These are phyloP conservation scores for Haplosporangium gracile DNA, from an alignment of 192 early-diverging fungal genomes.

Conservation along the genomic window DNA sequence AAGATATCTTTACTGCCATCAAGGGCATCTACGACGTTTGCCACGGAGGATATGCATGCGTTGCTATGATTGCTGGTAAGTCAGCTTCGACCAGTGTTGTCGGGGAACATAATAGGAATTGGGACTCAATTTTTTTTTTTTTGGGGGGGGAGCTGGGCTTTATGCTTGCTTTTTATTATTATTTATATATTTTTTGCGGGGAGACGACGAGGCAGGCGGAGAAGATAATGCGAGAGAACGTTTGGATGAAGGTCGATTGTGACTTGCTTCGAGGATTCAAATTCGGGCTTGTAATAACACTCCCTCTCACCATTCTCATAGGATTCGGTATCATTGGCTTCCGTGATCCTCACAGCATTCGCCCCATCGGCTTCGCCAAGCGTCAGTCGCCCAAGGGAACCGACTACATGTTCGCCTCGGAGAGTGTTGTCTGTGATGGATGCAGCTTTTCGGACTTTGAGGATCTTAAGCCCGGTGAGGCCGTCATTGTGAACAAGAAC, in stretches of 20 bases:
- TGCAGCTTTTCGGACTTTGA: constrained; percentile 91
- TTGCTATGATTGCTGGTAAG: constrained; percentile 95
- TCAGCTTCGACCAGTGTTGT: not conserved
- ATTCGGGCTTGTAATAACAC: not conserved
- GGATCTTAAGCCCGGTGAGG: constrained; percentile 95
- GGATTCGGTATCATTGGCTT: constrained; percentile 95
- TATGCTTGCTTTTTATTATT: not conserved
- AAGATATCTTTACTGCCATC: constrained; percentile 97
- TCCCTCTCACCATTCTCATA: constrained; percentile 6
- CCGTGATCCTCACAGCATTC: constrained; percentile 97
- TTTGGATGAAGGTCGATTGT: not conserved
- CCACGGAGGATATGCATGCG: constrained; percentile 94
- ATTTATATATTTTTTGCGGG: not conserved
- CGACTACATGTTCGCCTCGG: constrained; percentile 99
- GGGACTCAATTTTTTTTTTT: not conserved
- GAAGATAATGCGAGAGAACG: not conserved
- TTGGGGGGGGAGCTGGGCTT: no score
- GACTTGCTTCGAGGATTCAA: not conserved
- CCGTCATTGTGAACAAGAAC: constrained; percentile 90
- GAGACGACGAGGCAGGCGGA: not conserved
- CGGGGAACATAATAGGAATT: not conserved
- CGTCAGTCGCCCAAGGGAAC: constrained; percentile 76
- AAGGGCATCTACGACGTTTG: constrained; percentile 86
- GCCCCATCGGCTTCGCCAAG: constrained; percentile 94
- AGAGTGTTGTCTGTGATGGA: constrained; percentile 94